Percentiles rank a stretch among this genome's conserved stretches.
phyloP scores from a whole-genome alignment of 352 stramenopile species.

The Pythium coloratum region DNA sequence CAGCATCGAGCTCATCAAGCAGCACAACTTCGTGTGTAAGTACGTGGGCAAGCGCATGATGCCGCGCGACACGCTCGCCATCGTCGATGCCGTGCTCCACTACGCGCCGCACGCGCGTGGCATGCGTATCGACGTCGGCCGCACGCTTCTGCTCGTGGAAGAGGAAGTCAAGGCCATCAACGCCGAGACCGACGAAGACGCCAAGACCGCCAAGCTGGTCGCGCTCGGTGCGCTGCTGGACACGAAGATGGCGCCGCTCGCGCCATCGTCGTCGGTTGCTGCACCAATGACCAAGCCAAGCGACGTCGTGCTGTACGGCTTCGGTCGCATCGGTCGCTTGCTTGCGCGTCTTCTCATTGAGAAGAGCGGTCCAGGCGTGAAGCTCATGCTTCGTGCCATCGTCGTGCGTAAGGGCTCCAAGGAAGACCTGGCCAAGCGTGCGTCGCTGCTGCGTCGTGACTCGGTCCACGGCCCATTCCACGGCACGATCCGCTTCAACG shows the following conservation, averaged over 20 bases:
- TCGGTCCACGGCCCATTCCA: conserved; percentile 86
- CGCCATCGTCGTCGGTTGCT: conserved; percentile 13
- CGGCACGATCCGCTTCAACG: conserved; percentile 82
- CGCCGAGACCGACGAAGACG: conserved; percentile 30
- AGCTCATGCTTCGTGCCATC: conserved; percentile 88
- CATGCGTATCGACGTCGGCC: conserved; percentile 81
- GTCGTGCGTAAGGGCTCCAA: conserved; percentile 86
- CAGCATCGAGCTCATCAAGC: conserved; percentile 82
- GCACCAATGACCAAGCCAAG: conserved; percentile 55
- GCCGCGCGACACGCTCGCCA: conserved; percentile 69
- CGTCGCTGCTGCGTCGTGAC: conserved; percentile 81
- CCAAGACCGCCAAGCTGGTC: conserved; percentile 45
- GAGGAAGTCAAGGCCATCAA: conserved; percentile 54
- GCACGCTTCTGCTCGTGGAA: conserved; percentile 71
- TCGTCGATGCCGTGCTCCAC: conserved; percentile 63
- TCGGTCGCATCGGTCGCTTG: conserved; percentile 86
- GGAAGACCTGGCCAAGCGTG: conserved; percentile 81
- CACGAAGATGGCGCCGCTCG: conserved; percentile 54
- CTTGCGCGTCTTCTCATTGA: conserved; percentile 79
- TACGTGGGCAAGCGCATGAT: conserved; percentile 81
- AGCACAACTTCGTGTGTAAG: conserved; percentile 84
- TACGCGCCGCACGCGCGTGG: conserved; percentile 56
- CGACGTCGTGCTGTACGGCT: conserved; percentile 86
- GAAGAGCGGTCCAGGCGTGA: conserved; percentile 81
- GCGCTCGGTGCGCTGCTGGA: conserved; percentile 57